phyloP scores from a whole-genome alignment of 768 basidiomycete genomes.

The Rhizopogon rudus region DNA sequence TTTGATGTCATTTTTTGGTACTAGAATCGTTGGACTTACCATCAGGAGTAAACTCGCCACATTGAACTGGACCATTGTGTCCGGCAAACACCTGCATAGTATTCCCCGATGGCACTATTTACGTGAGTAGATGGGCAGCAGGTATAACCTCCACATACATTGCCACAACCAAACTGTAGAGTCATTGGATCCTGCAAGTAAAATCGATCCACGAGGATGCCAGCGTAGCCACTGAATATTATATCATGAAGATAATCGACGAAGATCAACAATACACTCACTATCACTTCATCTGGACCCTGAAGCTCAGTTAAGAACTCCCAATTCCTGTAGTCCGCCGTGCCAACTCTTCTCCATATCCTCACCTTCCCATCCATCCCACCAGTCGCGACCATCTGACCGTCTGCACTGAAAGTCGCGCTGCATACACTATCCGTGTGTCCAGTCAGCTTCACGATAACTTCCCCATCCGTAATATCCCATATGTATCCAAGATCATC shows the following conservation, averaged over 20 bases:
- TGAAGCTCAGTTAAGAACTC: constrained; percentile 92
- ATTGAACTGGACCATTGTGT: constrained; percentile 78
- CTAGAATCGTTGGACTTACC: constrained; percentile 36
- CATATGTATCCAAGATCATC: constrained; percentile 95
- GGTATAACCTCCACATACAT: constrained; percentile 44
- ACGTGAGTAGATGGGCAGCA: constrained; percentile 2
- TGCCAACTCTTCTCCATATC: constrained; percentile 84
- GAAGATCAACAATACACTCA: constrained; percentile 33
- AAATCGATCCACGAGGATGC: constrained; percentile 90
- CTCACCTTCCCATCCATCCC: constrained; percentile 97
- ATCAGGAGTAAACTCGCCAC: constrained; percentile 90
- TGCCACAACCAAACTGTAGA: constrained; percentile 97
- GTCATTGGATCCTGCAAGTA: constrained; percentile 91
- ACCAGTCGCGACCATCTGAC: constrained; percentile 90
- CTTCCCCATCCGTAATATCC: constrained; percentile 78
- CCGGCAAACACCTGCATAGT: constrained; percentile 96
- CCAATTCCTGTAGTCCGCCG: constrained; percentile 74
- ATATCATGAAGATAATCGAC: constrained; percentile 1
- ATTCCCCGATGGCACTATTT: constrained; percentile 84
- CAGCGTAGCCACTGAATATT: constrained; percentile 77
- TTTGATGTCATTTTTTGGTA: not conserved
- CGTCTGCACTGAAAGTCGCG: constrained; percentile 79
- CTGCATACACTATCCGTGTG: constrained; percentile 89
- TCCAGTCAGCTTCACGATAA: constrained; percentile 81
- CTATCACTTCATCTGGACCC: constrained; percentile 94